phyloP scores from a whole-genome alignment of 768 basidiomycete genomes.

The Daedaleopsis nitida region DNA sequence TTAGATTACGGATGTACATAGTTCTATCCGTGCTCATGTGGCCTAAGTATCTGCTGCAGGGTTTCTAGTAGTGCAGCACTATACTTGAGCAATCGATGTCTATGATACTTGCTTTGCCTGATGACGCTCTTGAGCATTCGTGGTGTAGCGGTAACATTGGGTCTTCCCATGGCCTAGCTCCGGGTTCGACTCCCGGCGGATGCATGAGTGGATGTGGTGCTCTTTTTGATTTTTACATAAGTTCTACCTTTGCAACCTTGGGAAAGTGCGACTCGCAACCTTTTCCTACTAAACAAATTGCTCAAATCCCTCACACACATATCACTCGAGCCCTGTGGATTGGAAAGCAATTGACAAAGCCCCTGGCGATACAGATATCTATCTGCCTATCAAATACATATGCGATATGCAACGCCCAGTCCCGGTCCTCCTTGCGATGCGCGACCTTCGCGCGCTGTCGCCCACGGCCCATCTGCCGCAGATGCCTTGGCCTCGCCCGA shows the following conservation, averaged over 20 bases:
- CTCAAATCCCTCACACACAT: not conserved
- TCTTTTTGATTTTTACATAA: too few relatives aligned
- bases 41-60: too few relatives aligned
- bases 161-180: conserved; percentile 77
- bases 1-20: too few relatives aligned
- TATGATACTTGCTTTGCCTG: too few relatives aligned
- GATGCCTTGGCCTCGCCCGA: not conserved
- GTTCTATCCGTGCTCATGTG: too few relatives aligned
- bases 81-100: too few relatives aligned
- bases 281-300: too few relatives aligned
- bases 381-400: conserved; percentile 14
- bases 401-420: not conserved
- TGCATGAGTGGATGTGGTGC: too few relatives aligned
- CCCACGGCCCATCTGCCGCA: conserved; percentile 7
- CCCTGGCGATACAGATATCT: conserved; percentile 11
- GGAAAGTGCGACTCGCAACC: too few relatives aligned
- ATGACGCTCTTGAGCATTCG: conserved; percentile 23
- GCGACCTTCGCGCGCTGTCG: conserved; percentile 11
- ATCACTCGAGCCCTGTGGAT: too few relatives aligned
- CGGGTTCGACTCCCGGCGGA: conserved; percentile 63
- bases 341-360: not conserved
- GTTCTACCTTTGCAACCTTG: too few relatives aligned
- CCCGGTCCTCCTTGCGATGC: conserved; percentile 10
- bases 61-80: too few relatives aligned
- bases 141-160: conserved; percentile 89